Base-by-base conservation (phyloP, 495 filamentous ascomycete genomes). In the Aspergillus avenaceus region DNA sequence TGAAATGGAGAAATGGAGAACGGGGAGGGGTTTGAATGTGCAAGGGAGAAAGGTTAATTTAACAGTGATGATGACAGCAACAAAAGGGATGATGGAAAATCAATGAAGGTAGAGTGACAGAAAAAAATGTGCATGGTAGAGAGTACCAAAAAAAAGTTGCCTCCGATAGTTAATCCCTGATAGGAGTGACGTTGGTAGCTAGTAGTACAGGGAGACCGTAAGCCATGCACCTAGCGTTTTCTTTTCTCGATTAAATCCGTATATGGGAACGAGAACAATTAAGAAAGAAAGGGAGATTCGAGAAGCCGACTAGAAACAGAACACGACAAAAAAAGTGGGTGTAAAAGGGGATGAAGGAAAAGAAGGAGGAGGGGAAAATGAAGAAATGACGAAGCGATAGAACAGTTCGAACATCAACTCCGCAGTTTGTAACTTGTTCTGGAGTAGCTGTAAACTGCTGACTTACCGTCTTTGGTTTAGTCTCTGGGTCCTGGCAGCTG, bases 11-110 rank as follows among this genome's bases (percentile, higher is more conserved):
- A 41, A 14, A 26, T 24, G 36, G 42, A 22, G 16, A 48, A 47
- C 29, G 42, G 19, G 38, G 40, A 41, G 22, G 31, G 38, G 43
- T 23, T 12, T 2, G 27, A 31, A 32, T 19, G 19, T 44, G 21
- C n/a, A 26, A 25, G 31, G 27, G 23, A 31, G 22, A 60, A 49
- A 42, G 45, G 41, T 24, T n/a, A 23, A 27, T 41, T 51, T n/a
- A 34, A 34, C 31, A 34, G 13, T 2, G 6, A 9, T 4, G 18
- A 34, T 16, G 31, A 16, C n/a, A 34, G 31, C 13, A 21, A 38
- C 16, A 8, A 36, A 43, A 46, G 52, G 44, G 41, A 12, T 18
- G 34, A 24, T 7, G 44, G 31, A 29, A 37, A 18, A 5, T n/a
- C n/a, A 22, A 40, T 24, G 11, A 23, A 40, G 9, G 38, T 22